Evolutionary conservation across 352 stramenopile species (phyloP).

Genomic region (Lagenidium giganteum): DNA sequence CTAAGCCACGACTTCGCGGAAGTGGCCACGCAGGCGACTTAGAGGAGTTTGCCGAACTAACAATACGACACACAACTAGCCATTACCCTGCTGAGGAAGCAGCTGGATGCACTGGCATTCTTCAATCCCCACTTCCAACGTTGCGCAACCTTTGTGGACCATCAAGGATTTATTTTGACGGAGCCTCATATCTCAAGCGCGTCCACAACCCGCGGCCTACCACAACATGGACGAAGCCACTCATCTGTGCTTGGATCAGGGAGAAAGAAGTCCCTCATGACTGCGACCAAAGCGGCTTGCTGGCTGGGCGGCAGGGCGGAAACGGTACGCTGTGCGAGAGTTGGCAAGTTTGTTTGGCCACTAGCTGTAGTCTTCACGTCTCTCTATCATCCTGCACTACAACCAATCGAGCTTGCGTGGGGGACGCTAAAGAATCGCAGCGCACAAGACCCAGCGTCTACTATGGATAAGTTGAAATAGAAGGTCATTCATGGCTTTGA

Average conservation of each 20-base stretch:
- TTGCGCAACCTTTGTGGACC: too few relatives aligned
- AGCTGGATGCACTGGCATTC: too few relatives aligned
- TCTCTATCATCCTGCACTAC: slow-evolving; percentile 5
- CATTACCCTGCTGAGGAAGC: too few relatives aligned
- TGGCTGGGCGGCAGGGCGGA: too few relatives aligned
- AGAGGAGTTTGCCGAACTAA: too few relatives aligned
- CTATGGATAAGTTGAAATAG: slow-evolving; percentile 1
- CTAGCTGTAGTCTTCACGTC: slow-evolving; percentile 6
- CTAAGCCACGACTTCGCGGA: too few relatives aligned
- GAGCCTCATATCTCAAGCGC: slow-evolving; percentile 7
- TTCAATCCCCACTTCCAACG: too few relatives aligned
- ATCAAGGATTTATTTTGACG: slow-evolving; percentile 9
- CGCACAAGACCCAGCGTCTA: slow-evolving; percentile 1
- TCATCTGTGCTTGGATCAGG: slow-evolving; percentile 3
- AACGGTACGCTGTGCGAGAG: not conserved
- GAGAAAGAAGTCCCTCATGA: not conserved
- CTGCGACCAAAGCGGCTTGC: slow-evolving; percentile 1
- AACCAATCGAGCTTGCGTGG: slow-evolving; percentile 9
- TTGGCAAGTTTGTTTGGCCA: not conserved
- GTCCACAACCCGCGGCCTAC: slow-evolving; percentile 1
- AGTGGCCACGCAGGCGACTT: too few relatives aligned
- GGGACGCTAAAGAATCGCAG: slow-evolving; percentile 8
- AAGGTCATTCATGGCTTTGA: too few relatives aligned
- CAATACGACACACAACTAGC: too few relatives aligned
- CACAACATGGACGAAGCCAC: not conserved